Evolutionary conservation across 495 filamentous ascomycete species (phyloP), one percentile per base, ranked within the genome.

Genomic region (Penicillium manginii): DNA sequence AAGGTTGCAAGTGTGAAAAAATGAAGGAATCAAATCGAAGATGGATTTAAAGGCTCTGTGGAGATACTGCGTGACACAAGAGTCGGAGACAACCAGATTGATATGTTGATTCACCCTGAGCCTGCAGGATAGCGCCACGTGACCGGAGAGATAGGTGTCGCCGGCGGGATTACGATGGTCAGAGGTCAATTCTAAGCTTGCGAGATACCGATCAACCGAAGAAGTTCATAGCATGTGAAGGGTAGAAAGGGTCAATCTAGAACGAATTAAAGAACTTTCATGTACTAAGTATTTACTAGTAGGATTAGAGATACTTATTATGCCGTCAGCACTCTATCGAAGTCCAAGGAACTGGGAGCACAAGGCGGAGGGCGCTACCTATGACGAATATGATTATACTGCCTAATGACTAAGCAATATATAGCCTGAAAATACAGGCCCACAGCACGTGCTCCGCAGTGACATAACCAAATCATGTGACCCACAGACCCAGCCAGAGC

Each of bases 401-500:
- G 45, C 9, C 18, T 0, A 22, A 47, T 19, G 31, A 17, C 18
- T 12, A 12, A 22, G 18, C 19, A 31, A 19, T 19, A 18, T 2
- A 4, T 42, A 10, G 37, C 31, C 50, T 19, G 12, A 19, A 40
- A 10, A 33, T 40, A 5, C 22, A 48, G 17, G 32, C 56, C 43
- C 39, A 39, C 1, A 14, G 35, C 35, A 39, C 35, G 35, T 39
- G 35, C 35, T 43, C 40, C n/a, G 6, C 15, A 50, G 49, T 56
- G 54, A 59, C 59, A 59, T 63, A 60, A 52, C 48, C 5, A 32
- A 12, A 54, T 64, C 65, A 66, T 47, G 67, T 70, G 67, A 70
- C 58, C 67, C 59, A 63, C 62, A 22, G 15, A 50, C 52, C 67
- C 60, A 72, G 54, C 58, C 51, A 45, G 60, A 71, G 68, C 75